phyloP scores from a whole-genome alignment of 2,329 filamentous ascomycete species.

The Huntiella moniliformis region DNA sequence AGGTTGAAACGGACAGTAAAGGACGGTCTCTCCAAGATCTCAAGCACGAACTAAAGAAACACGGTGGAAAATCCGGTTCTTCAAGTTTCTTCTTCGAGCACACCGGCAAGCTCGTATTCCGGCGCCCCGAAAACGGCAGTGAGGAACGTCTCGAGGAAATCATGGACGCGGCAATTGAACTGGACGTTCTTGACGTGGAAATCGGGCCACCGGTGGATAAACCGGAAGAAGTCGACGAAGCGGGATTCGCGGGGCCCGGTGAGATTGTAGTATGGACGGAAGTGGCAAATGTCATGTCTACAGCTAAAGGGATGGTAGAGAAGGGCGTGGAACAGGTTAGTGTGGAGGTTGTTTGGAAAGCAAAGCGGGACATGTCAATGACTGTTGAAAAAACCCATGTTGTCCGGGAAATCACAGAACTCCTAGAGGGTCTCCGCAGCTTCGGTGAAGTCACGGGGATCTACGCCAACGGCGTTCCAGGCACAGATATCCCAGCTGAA shows the following conservation, averaged over 20 bases:
- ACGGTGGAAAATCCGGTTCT: constrained; percentile 44
- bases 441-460: constrained; percentile 52
- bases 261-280: constrained; percentile 12
- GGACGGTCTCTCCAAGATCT: constrained; percentile 55
- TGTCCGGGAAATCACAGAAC: constrained; percentile 33
- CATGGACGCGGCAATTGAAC: constrained; percentile 7
- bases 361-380: constrained; percentile 55
- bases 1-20: constrained; percentile 72
- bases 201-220: constrained; percentile 1
- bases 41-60: constrained; percentile 49
- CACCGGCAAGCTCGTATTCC: constrained; percentile 56
- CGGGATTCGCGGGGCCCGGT: constrained; percentile 1
- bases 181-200: constrained; percentile 11
- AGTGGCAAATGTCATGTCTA: constrained; percentile 6
- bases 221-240: background rate
- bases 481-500: constrained; percentile 24
- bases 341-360: constrained; percentile 59
- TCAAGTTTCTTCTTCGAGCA: constrained; percentile 77
- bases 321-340: constrained; percentile 42
- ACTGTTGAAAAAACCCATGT: constrained; percentile 35
- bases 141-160: constrained; percentile 9
- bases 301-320: constrained; percentile 12
- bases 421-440: constrained; percentile 41
- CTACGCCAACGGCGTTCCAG: constrained; percentile 44
- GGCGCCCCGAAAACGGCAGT: constrained; percentile 17